Conservation (phyloP, 1,139 yeast species). For the Zygosaccharomyces sapae region DNA sequence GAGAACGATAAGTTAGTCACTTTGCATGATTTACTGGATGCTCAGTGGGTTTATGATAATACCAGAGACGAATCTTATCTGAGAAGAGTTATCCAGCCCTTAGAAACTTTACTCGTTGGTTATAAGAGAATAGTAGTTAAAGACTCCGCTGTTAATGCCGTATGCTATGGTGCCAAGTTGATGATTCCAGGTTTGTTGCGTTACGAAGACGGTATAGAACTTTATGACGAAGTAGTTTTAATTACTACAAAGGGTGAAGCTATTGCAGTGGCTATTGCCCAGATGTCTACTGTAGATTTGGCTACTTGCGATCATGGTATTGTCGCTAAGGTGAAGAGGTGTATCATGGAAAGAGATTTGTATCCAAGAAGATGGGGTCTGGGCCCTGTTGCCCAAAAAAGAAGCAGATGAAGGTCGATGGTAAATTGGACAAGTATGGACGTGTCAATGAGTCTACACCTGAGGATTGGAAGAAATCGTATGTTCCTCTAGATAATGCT, state of each 20-base stretch:
- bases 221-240: constrained; percentile 94
- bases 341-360: constrained; percentile 98
- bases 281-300: constrained; percentile 96
- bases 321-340: constrained; percentile 97
- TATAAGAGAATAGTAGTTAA: constrained; percentile 97
- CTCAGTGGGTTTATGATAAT: constrained; percentile 96
- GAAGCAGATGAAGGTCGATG: constrained; percentile 96
- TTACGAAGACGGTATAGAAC: constrained; percentile 96
- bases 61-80: constrained; percentile 94
- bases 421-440: constrained; percentile 94
- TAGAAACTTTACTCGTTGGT: constrained; percentile 87
- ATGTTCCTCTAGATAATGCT: constrained; percentile 73
- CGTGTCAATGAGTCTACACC: constrained; percentile 93
- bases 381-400: constrained; percentile 98
- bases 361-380: constrained; percentile 99
- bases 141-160: constrained; percentile 97
- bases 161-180: constrained; percentile 97
- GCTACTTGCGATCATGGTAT: constrained; percentile 98
- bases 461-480: constrained; percentile 81
- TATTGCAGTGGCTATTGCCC: constrained; percentile 96
- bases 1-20: constrained; percentile 92
- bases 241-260: constrained; percentile 99
- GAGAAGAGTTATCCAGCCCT: constrained; percentile 90
- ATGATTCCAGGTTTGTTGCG: constrained; percentile 98
- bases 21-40: constrained; percentile 94